Evolutionary conservation across 495 filamentous ascomycete species (phyloP), one percentile per base, ranked within the genome.

Genomic region (Podospora fimiseda): DNA sequence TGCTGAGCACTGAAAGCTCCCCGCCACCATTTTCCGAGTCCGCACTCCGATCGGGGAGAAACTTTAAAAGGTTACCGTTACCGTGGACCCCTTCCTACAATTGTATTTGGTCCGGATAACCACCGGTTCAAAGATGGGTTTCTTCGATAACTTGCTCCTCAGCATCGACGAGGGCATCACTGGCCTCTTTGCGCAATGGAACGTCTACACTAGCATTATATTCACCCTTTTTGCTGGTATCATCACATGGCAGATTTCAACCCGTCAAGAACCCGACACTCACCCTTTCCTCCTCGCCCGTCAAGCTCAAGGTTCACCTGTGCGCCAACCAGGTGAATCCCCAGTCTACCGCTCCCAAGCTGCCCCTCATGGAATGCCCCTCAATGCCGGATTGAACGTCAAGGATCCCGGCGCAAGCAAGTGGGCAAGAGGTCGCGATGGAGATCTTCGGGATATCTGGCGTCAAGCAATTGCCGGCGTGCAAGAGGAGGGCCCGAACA

Each of bases 381-480:
- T 97, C 13, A 83, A 85, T 52, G 74, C 81, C 19, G 92, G 93
- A 13, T 74, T 99, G 42, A 87, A 86, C 58, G 87, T 99, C 19
- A 90, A 89, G 65, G 87, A 91, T 37, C 76, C 88, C 1, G 87
- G 86, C 7, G 84, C 84, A 20, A 86, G 88, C 15, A 87, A 86
- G 67, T 97, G 91, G 85, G 75, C 82, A 0, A 76, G 75, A 53
- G 91, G 91, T 18, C 80, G 85, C 58, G 83, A 93, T 65, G 93
- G 93, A 15, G 93, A 99, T 57, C 74, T 99, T 51, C 80, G 93
- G 43, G 93, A 99, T 67, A 76, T 99, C 43, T 99, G 93, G 93
- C 84, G 84, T 51, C 75, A 82, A 62, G 88, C 86, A 38, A 70
- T 86, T 14, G 76, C 76, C 38, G 88, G 88, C 37, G 70, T 74